A percentile compares a stretch with the other conserved stretches of the same genome.
phyloP scores from a whole-genome alignment of 495 filamentous ascomycete genomes.

The Durotheca rogersii region DNA sequence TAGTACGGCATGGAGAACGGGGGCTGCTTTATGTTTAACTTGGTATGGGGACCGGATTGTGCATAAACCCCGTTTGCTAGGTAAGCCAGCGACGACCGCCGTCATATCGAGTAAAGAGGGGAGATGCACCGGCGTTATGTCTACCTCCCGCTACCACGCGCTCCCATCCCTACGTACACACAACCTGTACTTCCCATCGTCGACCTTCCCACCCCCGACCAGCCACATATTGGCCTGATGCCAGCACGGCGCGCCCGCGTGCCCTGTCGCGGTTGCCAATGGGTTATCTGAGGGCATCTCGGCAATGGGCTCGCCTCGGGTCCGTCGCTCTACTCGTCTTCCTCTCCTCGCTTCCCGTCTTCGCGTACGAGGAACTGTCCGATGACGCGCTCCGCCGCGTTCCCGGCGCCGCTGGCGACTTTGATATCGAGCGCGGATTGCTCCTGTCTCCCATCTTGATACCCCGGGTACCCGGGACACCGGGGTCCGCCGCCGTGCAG shows the following conservation, averaged over 20 bases:
- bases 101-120: no score
- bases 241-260: slow-evolving; percentile 2
- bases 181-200: neutral
- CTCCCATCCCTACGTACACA: no score
- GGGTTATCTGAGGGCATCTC: slow-evolving; percentile 14
- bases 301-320: slow-evolving; percentile 21
- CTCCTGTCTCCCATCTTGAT: slow-evolving; percentile 79
- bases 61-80: no score
- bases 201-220: neutral
- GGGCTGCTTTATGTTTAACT: no score
- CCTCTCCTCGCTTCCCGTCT: slow-evolving; percentile 18
- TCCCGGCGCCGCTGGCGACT: slow-evolving; percentile 64
- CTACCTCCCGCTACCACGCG: no score
- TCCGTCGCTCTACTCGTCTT: slow-evolving; percentile 18
- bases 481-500: slow-evolving; percentile 66
- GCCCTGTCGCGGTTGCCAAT: slow-evolving; percentile 7
- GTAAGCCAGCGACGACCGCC: no score
- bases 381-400: slow-evolving; percentile 64
- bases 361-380: slow-evolving; percentile 73
- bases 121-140: no score
- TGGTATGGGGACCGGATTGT: no score
- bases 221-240: neutral
- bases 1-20: no score
- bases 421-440: slow-evolving; percentile 65
- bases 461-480: slow-evolving; percentile 80